Percentiles rank a stretch among this genome's conserved stretches.
These are phyloP conservation scores for Camellia sinensis DNA, from an alignment of 148 eudicot species.

Conservation along the genomic window DNA sequence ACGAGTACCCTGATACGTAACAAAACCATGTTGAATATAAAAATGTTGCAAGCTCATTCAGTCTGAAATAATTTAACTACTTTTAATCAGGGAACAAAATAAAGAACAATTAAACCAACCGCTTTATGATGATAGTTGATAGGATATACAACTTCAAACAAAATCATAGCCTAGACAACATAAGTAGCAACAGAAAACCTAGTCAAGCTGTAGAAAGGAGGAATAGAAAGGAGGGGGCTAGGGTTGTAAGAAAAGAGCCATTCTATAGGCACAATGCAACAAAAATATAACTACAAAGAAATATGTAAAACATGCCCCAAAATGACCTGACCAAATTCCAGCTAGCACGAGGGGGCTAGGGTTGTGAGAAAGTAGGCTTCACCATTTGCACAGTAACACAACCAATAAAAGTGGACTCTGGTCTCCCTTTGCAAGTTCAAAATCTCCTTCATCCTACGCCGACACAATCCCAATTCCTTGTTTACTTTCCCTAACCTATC, in stretches of 20 bases:
- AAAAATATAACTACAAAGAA: not conserved
- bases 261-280: not conserved
- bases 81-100: not conserved
- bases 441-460: not conserved
- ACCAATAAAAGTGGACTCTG: not conserved
- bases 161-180: not conserved
- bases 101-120: not conserved
- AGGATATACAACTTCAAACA: not conserved
- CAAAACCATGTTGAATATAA: not conserved
- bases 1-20: conserved; percentile 71
- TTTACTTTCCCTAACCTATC: not conserved
- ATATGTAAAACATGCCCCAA: not conserved
- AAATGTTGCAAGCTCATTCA: not conserved
- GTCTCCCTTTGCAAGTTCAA: not conserved
- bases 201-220: not conserved
- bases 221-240: not conserved
- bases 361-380: not conserved
- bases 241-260: not conserved
- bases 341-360: not conserved
- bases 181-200: not conserved
- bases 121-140: not conserved
- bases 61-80: not conserved
- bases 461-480: not conserved
- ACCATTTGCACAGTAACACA: not conserved
- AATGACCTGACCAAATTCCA: not conserved